Evolutionary conservation across 1,284 basidiomycete species (phyloP), one percentile per base, ranked within the genome.

Genomic region (Tetrapyrgos nigripes): DNA sequence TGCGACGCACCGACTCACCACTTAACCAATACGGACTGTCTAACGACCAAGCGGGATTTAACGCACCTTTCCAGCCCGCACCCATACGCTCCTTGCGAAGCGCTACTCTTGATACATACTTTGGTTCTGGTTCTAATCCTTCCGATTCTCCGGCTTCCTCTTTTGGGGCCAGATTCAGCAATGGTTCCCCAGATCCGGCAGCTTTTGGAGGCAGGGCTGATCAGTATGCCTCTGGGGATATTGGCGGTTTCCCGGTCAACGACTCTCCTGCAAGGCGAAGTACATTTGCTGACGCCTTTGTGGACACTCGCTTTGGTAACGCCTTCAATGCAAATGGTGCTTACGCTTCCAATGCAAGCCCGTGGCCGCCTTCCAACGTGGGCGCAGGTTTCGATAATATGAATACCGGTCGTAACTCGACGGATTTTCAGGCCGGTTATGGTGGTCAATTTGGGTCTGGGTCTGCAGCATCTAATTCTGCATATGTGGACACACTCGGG

Each of bases 61-160:
- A 73, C 63, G 79, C 79, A 58, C 83, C 86, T 3, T 86, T 83
- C 66, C 89, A 91, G 65, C 87, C 89, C 51, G 79, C 84, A 53
- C 89, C 88, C 54, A 78, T 84, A 21, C 79, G 84, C 17, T 76
- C 81, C 28, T 67, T 88, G 60, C 83, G 84, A 50, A 80, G 80
- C 49, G 77, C 83, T 27, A 82, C 86, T 17, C 67, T 91, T 56
- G 89, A 92, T 66, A 78, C 83, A 1, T 87, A 84, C 68, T 58
- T 85, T 45, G 77, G 76, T 45, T 76, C 77, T 45, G 77, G 79
- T 21, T 85, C 87, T 31, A 79, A 77, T 66, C 77, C 82, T 29
- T 82, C 86, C 11, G 86, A 87, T 63, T 91, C 89, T 14, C 88
- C 89, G 1, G 81, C 87, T 3, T 91, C 90, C 1, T 89, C 89